These are phyloP conservation scores for Prunus armeniaca DNA, from an alignment of 306 rosid species.

Conservation along the genomic window DNA sequence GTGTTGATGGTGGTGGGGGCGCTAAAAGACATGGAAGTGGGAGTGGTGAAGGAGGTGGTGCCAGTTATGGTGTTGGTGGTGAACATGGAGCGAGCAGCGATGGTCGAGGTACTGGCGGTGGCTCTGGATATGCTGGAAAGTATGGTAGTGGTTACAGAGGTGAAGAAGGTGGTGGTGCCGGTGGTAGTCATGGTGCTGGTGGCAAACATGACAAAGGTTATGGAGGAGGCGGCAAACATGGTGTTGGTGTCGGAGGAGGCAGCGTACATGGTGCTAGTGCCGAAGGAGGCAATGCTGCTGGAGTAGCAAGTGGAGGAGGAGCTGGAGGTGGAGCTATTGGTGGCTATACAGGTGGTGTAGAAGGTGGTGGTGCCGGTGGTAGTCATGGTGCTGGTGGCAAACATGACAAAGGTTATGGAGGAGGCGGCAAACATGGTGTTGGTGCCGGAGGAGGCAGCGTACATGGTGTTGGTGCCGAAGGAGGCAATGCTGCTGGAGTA, in stretches of 20 bases:
- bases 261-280: constrained; percentile 19
- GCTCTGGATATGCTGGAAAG: background rate
- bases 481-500: constrained; percentile 11
- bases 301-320: constrained; percentile 35
- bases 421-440: constrained; percentile 12
- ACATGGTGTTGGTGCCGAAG: constrained; percentile 26
- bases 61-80: constrained; percentile 23
- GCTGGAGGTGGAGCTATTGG: constrained; percentile 14
- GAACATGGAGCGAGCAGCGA: constrained; percentile 34
- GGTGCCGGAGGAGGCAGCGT: constrained; percentile 20
- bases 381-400: background rate
- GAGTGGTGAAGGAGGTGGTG: constrained; percentile 21
- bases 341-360: constrained; percentile 5
- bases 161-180: constrained; percentile 16
- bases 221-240: constrained; percentile 10
- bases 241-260: constrained; percentile 23
- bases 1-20: constrained; percentile 33
- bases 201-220: background rate
- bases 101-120: constrained; percentile 26
- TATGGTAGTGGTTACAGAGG: constrained; percentile 14
- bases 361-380: constrained; percentile 21
- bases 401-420: background rate
- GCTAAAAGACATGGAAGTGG: constrained; percentile 18
- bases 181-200: background rate
- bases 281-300: constrained; percentile 18